These are phyloP conservation scores for Penicillium odoratum DNA, from an alignment of 495 filamentous ascomycete species.

Conservation along the genomic window DNA sequence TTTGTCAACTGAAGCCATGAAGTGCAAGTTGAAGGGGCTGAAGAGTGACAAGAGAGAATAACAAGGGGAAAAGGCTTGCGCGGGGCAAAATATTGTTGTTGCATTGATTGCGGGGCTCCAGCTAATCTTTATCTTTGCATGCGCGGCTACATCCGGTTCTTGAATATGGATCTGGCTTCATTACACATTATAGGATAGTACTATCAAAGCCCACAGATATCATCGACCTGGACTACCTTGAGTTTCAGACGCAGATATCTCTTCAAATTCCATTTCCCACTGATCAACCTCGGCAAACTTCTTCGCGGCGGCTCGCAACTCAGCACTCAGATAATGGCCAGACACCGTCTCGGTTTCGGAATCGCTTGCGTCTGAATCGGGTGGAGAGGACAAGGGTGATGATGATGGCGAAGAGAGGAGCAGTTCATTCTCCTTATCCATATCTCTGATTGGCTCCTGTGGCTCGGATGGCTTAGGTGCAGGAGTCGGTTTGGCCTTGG, in stretches of 20 bases:
- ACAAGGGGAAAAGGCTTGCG: neutral
- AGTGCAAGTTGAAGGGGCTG: neutral
- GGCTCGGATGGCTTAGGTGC: slow-evolving; percentile 7
- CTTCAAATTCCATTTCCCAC: slow-evolving; percentile 75
- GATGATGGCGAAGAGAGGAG: slow-evolving; percentile 37
- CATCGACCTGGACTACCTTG: slow-evolving; percentile 9
- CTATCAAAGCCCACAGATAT: neutral
- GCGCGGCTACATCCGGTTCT: neutral
- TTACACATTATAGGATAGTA: slow-evolving; percentile 3
- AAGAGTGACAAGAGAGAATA: neutral
- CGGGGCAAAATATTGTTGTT: neutral
- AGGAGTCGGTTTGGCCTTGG: slow-evolving; percentile 9
- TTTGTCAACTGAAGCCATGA: slow-evolving; percentile 40
- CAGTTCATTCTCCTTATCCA: slow-evolving; percentile 36
- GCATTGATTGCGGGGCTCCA: slow-evolving; percentile 6
- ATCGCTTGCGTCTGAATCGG: slow-evolving; percentile 34
- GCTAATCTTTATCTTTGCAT: neutral
- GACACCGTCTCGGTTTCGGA: slow-evolving; percentile 23
- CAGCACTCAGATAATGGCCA: slow-evolving; percentile 32
- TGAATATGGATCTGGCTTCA: neutral
- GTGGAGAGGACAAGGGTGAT: slow-evolving; percentile 42
- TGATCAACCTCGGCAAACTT: slow-evolving; percentile 71
- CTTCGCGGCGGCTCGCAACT: slow-evolving; percentile 36
- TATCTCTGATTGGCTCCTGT: slow-evolving; percentile 6
- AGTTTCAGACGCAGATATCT: slow-evolving; percentile 39